Percentiles rank a stretch among this genome's conserved stretches.
phyloP scores from a whole-genome alignment of 2,329 filamentous ascomycete genomes.

The Westerdykella ornata region DNA sequence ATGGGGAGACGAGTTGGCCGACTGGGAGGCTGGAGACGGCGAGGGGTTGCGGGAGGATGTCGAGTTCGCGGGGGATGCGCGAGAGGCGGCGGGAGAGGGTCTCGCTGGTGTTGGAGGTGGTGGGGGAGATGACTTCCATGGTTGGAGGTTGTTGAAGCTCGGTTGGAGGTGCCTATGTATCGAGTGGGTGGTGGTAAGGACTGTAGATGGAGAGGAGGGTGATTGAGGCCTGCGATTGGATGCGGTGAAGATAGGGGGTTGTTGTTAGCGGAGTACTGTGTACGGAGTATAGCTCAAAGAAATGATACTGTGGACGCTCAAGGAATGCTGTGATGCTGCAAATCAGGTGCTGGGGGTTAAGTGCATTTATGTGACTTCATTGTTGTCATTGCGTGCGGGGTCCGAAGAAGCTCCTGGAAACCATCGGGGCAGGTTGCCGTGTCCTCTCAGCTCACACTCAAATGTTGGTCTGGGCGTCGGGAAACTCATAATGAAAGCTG shows the following conservation, averaged over 20 bases:
- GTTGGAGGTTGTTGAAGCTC: neutral
- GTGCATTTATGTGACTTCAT: slow-evolving; percentile 33
- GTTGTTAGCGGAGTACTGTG: neutral
- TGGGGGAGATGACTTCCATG: slow-evolving; percentile 4
- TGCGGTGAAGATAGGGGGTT: neutral
- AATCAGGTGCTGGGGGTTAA: slow-evolving; percentile 28
- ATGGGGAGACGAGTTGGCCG: slow-evolving; percentile 29
- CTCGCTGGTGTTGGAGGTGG: neutral
- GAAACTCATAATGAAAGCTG: neutral
- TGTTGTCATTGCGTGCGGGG: slow-evolving; percentile 12
- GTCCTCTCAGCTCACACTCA: slow-evolving; percentile 28
- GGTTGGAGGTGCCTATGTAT: too few relatives aligned
- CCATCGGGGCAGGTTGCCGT: slow-evolving; percentile 10
- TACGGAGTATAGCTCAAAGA: neutral
- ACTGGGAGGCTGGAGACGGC: slow-evolving; percentile 21
- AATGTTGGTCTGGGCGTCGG: slow-evolving; percentile 1
- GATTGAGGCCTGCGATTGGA: neutral
- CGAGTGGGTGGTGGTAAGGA: slow-evolving; percentile 6
- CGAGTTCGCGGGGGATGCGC: slow-evolving; percentile 29
- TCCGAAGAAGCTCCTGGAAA: slow-evolving; percentile 10
- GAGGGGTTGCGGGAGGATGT: slow-evolving; percentile 27
- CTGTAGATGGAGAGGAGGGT: slow-evolving; percentile 1
- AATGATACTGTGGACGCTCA: neutral
- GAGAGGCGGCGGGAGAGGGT: slow-evolving; percentile 20
- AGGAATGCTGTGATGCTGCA: neutral